A percentile compares a stretch with the other conserved stretches of the same genome.
Conservation (phyloP, 345 rosid genomes). For the Gossypium stocksii region DNA sequence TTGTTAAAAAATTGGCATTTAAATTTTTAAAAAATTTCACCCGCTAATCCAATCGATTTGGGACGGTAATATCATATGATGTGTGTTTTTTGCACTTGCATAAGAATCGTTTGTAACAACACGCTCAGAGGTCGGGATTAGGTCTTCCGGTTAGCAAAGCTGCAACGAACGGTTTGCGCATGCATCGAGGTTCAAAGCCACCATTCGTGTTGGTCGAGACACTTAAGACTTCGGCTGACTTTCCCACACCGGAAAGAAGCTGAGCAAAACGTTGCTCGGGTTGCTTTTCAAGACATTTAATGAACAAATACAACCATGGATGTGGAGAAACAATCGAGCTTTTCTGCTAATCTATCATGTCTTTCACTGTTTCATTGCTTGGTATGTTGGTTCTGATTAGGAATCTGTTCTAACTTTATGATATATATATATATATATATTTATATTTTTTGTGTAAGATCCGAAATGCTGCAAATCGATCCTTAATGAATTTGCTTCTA, state of each 20-base stretch:
- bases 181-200: conserved; percentile 24
- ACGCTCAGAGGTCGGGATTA: neutral
- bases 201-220: conserved; percentile 11
- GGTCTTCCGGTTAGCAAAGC: conserved; percentile 16
- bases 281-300: conserved; percentile 18
- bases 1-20: no score
- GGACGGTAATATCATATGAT: neutral
- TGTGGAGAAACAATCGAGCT: neutral
- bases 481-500: no score
- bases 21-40: no score
- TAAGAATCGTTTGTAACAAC: conserved; percentile 7
- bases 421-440: no score
- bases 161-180: conserved; percentile 25
- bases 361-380: no score
- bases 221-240: neutral
- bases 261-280: conserved; percentile 22
- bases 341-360: neutral
- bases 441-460: no score
- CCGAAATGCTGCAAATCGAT: no score
- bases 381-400: no score
- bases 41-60: neutral
- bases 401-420: no score
- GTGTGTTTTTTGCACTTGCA: neutral
- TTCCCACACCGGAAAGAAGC: conserved; percentile 23
- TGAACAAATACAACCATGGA: neutral